Evolutionary conservation across 208 protist genomes (phyloP), one percentile per base, ranked within the genome.

Genomic region (Trypanosoma cruzi): DNA sequence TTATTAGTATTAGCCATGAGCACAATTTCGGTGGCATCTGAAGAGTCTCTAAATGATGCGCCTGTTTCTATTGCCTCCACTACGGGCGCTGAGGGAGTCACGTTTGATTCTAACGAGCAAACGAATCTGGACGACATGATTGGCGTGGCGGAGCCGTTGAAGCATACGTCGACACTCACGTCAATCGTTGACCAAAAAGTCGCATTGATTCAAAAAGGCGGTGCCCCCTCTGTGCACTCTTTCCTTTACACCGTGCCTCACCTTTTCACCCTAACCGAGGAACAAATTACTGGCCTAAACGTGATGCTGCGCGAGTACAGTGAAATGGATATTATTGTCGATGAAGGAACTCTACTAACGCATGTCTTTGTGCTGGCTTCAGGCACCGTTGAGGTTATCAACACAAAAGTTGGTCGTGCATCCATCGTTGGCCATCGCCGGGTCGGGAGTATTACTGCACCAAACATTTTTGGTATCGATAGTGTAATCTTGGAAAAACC

Each of bases 301-400:
- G 75, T 94, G 37, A 91, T 91, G 80, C 73, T 94, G 13, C 81
- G 88, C 32, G 88, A 94, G 71, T 94, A 94, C 66, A 83, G 88
- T n/a, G 79, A 77, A 48, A 86, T 94, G 79, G 81, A 94, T 65
- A 78, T 89, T 61, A 83, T 94, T 65, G 82, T 92, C 40, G 86
- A 92, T 49, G 86, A 92, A 42, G 86, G 89, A 0, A 60, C 64
- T 48, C 53, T 78, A 16, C 76, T 94, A 24, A 73, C 89, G 75
- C 86, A 94, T 61, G 80, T 94, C 22, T 94, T 89, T 71, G 86
- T 94, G 8, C 59, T 94, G 8, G 89, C 84, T 4, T 92, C 86
- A 4, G 89, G 89, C 42, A 91, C 84, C 0, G 84, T 94, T 26
- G 86, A 94, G 61, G 89, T 94, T 66, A 92, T 94, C 81, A 92